Evolutionary conservation across 2,329 filamentous ascomycete species (phyloP).

Genomic region (Pestalotiopsis sp.): DNA sequence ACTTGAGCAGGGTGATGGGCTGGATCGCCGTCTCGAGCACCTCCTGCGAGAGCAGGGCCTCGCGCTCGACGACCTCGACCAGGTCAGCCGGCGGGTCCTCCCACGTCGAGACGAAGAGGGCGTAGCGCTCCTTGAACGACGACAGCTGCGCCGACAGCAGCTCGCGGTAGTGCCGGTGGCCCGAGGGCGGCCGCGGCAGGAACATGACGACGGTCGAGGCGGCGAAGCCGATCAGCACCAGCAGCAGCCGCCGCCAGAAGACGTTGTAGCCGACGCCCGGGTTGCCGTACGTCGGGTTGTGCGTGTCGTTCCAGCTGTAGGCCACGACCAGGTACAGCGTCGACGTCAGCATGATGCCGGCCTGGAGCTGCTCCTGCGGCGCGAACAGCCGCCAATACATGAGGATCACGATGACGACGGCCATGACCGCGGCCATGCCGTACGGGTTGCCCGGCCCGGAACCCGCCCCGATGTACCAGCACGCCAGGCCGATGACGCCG

Average conservation of each 20-base stretch:
- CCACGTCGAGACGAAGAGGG: neutral
- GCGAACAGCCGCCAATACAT: constrained; percentile 5
- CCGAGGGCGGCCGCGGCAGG: neutral
- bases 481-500: neutral
- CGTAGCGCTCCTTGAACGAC: constrained; percentile 3
- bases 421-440: constrained; percentile 7
- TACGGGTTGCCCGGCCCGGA: constrained; percentile 1
- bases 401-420: neutral
- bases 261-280: constrained; percentile 5
- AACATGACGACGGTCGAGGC: constrained; percentile 1
- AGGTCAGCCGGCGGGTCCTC: neutral
- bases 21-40: neutral
- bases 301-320: constrained; percentile 6
- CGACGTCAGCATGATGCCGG: constrained; percentile 4
- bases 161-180: neutral
- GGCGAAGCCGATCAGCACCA: constrained; percentile 1
- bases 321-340: neutral
- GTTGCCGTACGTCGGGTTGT: constrained; percentile 1
- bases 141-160: neutral
- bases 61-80: neutral
- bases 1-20: neutral
- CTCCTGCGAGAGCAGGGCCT: neutral
- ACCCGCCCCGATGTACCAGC: constrained; percentile 1
- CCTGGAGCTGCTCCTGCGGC: neutral
- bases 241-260: constrained; percentile 1